These are phyloP conservation scores for Phytophthora multivora DNA, from an alignment of 352 stramenopile genomes.

Conservation along the genomic window DNA sequence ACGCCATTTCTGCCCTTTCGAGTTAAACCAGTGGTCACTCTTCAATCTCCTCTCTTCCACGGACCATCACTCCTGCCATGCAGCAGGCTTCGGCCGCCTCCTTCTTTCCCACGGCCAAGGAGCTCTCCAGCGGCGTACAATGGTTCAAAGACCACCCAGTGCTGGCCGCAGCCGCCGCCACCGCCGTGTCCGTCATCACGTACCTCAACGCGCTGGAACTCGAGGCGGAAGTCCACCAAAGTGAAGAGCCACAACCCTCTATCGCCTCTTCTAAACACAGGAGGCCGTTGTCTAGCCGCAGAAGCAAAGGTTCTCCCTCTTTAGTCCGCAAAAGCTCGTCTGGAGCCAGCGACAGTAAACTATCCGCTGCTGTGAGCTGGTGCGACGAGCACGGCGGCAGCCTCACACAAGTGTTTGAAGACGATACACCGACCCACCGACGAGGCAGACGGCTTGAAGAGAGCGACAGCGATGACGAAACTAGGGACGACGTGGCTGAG, in stretches of 20 bases:
- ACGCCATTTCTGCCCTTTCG: constrained; percentile 13
- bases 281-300: constrained; percentile 4
- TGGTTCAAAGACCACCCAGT: constrained; percentile 89
- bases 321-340: constrained; percentile 28
- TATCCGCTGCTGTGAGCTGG: constrained; percentile 76
- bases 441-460: constrained; percentile 17
- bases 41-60: constrained; percentile 8
- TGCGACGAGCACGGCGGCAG: constrained; percentile 83
- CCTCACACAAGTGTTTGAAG: constrained; percentile 78
- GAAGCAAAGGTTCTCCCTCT: constrained; percentile 22
- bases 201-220: constrained; percentile 68
- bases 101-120: constrained; percentile 88
- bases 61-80: constrained; percentile 32
- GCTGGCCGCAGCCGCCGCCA: constrained; percentile 74
- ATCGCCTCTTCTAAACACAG: not conserved
- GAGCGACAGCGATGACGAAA: constrained; percentile 39
- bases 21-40: constrained; percentile 21
- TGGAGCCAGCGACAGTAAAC: constrained; percentile 41
- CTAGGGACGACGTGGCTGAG: constrained; percentile 32
- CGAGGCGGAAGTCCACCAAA: constrained; percentile 10
- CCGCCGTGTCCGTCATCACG: constrained; percentile 84
- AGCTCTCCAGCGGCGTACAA: constrained; percentile 81
- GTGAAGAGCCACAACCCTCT: not conserved
- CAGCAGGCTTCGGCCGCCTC: constrained; percentile 48
- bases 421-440: constrained; percentile 14